phyloP scores from a whole-genome alignment of 2,329 filamentous ascomycete species.

The Aspergillus calidoustus region DNA sequence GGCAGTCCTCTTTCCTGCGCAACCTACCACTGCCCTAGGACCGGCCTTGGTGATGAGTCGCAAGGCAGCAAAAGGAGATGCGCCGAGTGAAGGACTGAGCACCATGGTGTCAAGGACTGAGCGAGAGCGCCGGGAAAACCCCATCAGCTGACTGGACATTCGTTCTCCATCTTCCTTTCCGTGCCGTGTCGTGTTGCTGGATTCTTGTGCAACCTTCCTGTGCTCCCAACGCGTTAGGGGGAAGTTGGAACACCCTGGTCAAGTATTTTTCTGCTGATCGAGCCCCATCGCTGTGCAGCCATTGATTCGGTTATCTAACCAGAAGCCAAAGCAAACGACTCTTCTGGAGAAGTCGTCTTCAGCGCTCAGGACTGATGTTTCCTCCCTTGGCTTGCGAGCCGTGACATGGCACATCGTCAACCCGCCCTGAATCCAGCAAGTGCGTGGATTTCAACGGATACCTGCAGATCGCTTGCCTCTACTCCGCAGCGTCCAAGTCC shows the following conservation, averaged over 20 bases:
- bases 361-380: neutral
- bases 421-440: constrained; percentile 27
- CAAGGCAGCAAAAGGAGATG: neutral
- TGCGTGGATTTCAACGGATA: constrained; percentile 36
- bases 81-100: neutral
- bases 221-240: neutral
- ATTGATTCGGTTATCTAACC: neutral
- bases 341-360: neutral
- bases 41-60: neutral
- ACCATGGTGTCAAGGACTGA: neutral
- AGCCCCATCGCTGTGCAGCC: neutral
- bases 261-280: neutral
- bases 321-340: neutral
- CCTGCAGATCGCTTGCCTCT: constrained; percentile 30
- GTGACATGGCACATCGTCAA: constrained; percentile 17
- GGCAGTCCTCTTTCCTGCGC: neutral
- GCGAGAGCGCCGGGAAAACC: neutral
- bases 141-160: constrained; percentile 7
- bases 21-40: neutral
- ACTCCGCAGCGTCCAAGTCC: constrained; percentile 12
- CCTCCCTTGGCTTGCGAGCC: constrained; percentile 5
- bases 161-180: constrained; percentile 1
- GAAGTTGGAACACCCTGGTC: neutral
- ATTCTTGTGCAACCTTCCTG: constrained; percentile 14
- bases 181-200: constrained; percentile 6